Evolutionary conservation across 202 grass and related monocot genomes (phyloP).

Genomic region (Setaria viridis): DNA sequence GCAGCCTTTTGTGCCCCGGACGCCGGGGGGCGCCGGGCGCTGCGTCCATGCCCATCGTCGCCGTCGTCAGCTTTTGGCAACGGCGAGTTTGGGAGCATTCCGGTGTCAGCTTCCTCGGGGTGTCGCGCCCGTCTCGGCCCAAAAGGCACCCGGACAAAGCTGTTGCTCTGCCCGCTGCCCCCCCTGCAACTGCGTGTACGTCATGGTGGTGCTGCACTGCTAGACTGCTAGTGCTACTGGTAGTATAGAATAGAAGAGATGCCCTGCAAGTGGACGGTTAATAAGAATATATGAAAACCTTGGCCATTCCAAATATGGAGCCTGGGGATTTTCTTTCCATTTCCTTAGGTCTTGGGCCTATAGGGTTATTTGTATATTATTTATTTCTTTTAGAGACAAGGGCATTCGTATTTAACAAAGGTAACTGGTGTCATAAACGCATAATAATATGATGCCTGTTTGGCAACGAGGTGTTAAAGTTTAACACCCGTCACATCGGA

Average conservation of each 20-base stretch:
- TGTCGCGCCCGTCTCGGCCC: conserved; percentile 1
- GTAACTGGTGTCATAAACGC: too few species aligned
- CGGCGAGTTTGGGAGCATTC: conserved; percentile 33
- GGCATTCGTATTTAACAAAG: background rate
- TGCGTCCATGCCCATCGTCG: background rate
- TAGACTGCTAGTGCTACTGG: background rate
- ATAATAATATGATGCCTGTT: too few species aligned
- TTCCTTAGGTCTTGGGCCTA: background rate
- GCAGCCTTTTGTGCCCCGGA: conserved; percentile 17
- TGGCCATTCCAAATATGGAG: conserved; percentile 32
- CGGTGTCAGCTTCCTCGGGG: conserved; percentile 24
- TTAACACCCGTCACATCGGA: too few species aligned
- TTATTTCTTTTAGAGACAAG: too few species aligned
- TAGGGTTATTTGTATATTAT: background rate
- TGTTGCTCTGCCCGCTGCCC: background rate
- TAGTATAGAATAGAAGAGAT: background rate
- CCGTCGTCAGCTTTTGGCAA: conserved; percentile 11
- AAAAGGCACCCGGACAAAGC: conserved; percentile 15
- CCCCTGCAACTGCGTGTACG: background rate
- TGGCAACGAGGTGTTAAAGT: too few species aligned
- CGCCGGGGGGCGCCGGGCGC: background rate
- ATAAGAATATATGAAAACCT: background rate
- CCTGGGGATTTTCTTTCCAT: background rate
- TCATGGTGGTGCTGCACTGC: conserved; percentile 13
- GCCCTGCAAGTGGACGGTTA: background rate